A percentile compares a stretch with the other conserved stretches of the same genome.
phyloP scores from a whole-genome alignment of 257 asterid species.

The Jasminum sambac region DNA sequence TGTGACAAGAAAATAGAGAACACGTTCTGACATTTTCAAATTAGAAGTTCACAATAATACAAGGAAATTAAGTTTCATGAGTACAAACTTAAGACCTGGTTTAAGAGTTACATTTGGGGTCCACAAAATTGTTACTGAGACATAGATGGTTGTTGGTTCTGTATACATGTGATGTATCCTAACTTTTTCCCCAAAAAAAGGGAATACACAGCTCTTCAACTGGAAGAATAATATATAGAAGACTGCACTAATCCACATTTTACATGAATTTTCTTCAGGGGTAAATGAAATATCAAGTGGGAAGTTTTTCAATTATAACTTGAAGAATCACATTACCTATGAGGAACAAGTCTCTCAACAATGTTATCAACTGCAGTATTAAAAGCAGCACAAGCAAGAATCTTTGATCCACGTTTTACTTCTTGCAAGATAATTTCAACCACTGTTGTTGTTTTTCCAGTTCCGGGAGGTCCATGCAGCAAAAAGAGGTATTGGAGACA shows the following conservation, averaged over 20 bases:
- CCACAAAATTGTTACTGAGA: not conserved
- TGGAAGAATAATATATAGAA: conserved; percentile 16
- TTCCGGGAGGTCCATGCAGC: conserved; percentile 99
- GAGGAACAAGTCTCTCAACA: conserved; percentile 94
- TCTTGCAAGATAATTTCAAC: conserved; percentile 94
- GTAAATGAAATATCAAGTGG: conserved; percentile 6
- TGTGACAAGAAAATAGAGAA: not conserved
- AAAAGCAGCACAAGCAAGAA: conserved; percentile 98
- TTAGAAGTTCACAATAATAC: not conserved
- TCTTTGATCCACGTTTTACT: conserved; percentile 88
- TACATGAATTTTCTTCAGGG: conserved; percentile 4
- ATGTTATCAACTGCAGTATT: conserved; percentile 98
- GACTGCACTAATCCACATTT: not conserved
- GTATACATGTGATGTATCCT: too few relatives aligned
- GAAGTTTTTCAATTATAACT: not conserved
- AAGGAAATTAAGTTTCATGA: not conserved
- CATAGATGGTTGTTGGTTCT: too few relatives aligned
- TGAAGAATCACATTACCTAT: conserved; percentile 49
- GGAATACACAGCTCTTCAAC: not conserved
- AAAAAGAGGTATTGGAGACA: conserved; percentile 91
- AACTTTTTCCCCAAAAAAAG: not conserved
- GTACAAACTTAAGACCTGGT: not conserved
- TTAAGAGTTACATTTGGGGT: not conserved
- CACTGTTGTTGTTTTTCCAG: conserved; percentile 98
- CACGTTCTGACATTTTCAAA: not conserved